Base-by-base conservation (phyloP, 106 monocot species). In the Platanthera guangdongensis region DNA sequence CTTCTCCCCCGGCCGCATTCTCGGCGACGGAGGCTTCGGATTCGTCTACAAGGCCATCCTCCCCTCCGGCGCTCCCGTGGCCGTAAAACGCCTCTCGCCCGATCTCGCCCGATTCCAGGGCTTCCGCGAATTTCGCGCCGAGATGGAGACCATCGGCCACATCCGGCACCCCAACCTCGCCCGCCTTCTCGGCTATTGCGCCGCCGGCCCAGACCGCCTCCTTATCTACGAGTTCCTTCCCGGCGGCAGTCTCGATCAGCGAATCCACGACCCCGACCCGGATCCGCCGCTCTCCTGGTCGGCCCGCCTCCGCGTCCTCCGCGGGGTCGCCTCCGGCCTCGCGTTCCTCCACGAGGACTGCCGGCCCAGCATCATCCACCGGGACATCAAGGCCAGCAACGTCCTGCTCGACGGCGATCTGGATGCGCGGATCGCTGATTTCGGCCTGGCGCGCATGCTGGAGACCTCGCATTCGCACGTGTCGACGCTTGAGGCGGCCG, bases 381-480 rank as follows among this genome's bases (percentile, higher is more conserved):
- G 96, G 71, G 96, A 96, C 74, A 91, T 96, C 76, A 96, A 96
- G 84, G 76, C 93, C 15, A 83, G 90, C 78, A 96, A 96, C 75
- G 81, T 96, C 25, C 74, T 96, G 25, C 78, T 93, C 45, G 93
- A 91, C 72, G 77, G 59, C 13, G 87, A 77, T 0, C 86, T 87
- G 64, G 69, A 57, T 10, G 89, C 75, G 0, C 87, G 81, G 78
- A 89, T 96, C 57, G 82, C 90, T 8, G 93, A 96, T 62, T 96
- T 93, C 69, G 96, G 96, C 7, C 82, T 96, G 50, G 91, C 96
- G 13, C 76, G 96, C 50, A n/a, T 51, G 45, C 65, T 89, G 19
- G 86, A 85, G 9, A 28, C 81, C 39, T 74, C 85, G 28, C 50
- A 74, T 49, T 84, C 87, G 51, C 84, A 51, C 9, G 59, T 89